Evolutionary conservation across 202 grass and related monocot genomes (phyloP), one percentile per base, ranked within the genome.

Genomic region (Sporobolus alterniflorus): DNA sequence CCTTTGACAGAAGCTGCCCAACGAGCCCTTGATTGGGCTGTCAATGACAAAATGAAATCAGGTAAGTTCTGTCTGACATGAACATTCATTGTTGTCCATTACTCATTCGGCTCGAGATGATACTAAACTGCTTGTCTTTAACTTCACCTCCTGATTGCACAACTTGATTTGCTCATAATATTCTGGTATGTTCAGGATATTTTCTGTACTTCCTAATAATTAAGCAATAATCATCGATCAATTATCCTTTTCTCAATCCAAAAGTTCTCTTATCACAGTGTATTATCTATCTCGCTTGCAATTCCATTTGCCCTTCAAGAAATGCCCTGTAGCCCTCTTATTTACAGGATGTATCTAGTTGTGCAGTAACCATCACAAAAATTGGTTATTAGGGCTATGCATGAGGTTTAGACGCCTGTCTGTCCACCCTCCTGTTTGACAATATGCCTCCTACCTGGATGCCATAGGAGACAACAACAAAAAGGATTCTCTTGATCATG

Each of bases 21-120:
- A 51, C 80, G 71, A 71, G 93, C 89, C 7, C 91, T 99, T 67
- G 96, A 99, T 89, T 90, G 73, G 80, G 93, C 89, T 94, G 66
- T 90, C 70, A 87, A 87, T 79, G 89, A 94, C 80, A 96, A 94
- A 87, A 66, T 94, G 18, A 89, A 96, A 85, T 92, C 89, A 89
- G 96, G 96, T 98, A 55, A 69, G 68, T 83, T 85, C 39, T 65
- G 29, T 60, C 62, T 5, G 17, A 71, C 74, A 67, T 50, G 15
- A 21, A 49, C 9, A 42, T 67, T 15, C 28, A 41, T 48, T 18
- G 29, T 33, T 71, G 31, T 60, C 32, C 43, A 76, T 67, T 80
- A 3, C 11, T 78, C 33, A 63, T 68, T 78, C 72, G 9, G 40
- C 22, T 40, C 63, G 25, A 42, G 17, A 77, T 65, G 61, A 49